Evolutionary conservation across 257 asterid genomes (phyloP).

Genomic region (Osmanthus fragrans): DNA sequence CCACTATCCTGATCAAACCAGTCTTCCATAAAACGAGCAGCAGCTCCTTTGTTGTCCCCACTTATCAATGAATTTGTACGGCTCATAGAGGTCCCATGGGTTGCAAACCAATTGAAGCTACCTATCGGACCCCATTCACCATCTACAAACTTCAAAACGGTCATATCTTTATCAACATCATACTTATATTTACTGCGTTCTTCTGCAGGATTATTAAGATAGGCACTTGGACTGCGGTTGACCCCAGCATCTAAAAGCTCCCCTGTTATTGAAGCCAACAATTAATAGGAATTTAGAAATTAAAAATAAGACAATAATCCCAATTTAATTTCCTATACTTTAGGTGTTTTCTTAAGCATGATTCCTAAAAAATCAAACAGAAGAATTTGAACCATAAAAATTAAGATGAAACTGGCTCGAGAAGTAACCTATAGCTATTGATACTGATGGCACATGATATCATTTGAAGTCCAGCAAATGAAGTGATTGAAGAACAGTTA

Average conservation of each 20-base stretch:
- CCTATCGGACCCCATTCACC: slow-evolving; percentile 99
- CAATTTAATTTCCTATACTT: neutral
- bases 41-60: slow-evolving; percentile 99
- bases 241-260: slow-evolving; percentile 89
- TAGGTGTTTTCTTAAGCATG: neutral
- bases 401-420: slow-evolving; percentile 1
- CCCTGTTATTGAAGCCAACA: slow-evolving; percentile 58
- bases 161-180: slow-evolving; percentile 90
- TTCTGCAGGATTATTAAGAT: slow-evolving; percentile 83
- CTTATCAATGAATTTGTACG: slow-evolving; percentile 90
- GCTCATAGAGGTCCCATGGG: slow-evolving; percentile 99
- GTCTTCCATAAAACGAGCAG: slow-evolving; percentile 98
- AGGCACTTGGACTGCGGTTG: slow-evolving; percentile 96
- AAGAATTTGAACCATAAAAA: slow-evolving; percentile 9
- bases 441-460: slow-evolving; percentile 12
- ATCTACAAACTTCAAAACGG: slow-evolving; percentile 84
- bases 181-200: slow-evolving; percentile 88
- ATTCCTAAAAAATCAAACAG: neutral
- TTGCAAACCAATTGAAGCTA: slow-evolving; percentile 98
- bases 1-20: slow-evolving; percentile 67
- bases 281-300: slow-evolving; percentile 19
- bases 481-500: slow-evolving; percentile 1
- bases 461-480: slow-evolving; percentile 2
- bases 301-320: neutral
- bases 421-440: slow-evolving; percentile 7